Base-by-base conservation (phyloP, 2,329 filamentous ascomycete genomes). In the Pseudovirgaria hyperparasitica region DNA sequence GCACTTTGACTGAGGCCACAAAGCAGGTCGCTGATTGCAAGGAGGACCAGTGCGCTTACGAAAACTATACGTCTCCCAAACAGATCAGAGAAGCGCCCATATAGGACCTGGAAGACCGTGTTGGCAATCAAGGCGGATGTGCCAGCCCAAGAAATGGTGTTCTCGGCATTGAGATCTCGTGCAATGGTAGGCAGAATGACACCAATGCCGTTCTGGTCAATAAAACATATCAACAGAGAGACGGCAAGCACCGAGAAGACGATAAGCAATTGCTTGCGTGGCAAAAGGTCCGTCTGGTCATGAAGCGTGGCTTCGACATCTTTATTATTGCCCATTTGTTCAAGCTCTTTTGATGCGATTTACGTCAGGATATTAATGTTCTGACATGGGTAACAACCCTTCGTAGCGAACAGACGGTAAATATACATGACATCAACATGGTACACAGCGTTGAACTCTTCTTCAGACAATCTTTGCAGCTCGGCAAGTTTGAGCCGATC, bases 91-190 rank as follows among this genome's bases (percentile, higher is more conserved):
- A 75, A 39, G 3, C 70, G 61, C 12, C 72, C 72, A 42, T 76
- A 76, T 0, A 78, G 57, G 32, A 76, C 69, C 35, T 73, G 72
- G 36, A 76, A 77, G 18, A 68, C 65, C 0, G 73, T 76, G 32
- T 67, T 69, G 16, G 65, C 65, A 23, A 72, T 63, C 23, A 72
- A 45, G 4, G 60, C 58, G 6, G 63, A 60, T 0, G 64, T 68
- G 5, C 63, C 65, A 2, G 63, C 63, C 67, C 66, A 70, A 1
- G 63, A 58, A 24, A 74, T 73, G 3, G 64, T 64, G n/a, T 54
- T 55, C 34, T 45, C 22, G 36, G 55, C 46, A 45, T 54, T 29
- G 2, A 57, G 38, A 12, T 54, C 49, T 11, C 38, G 37, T 9
- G 46, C 50, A 15, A 57, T 54, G 9, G 46, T 43, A 9, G 52